phyloP scores from a whole-genome alignment of 2,329 filamentous ascomycete species.

The Colletotrichum shisoi region DNA sequence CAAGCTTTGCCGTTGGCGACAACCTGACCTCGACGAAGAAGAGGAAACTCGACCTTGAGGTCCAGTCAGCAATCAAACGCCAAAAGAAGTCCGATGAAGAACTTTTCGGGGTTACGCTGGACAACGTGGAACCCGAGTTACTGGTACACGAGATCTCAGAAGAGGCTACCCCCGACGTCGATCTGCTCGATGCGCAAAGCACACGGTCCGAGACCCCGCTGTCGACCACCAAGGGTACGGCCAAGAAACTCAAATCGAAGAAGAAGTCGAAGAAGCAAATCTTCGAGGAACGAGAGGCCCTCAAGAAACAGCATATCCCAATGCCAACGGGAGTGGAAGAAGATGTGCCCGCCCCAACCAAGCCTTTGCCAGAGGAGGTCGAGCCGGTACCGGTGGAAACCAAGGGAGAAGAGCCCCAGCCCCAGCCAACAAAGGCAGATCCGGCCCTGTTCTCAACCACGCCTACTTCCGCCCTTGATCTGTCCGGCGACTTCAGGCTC shows the following conservation, averaged over 20 bases:
- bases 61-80: conserved; percentile 76
- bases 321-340: conserved; percentile 46
- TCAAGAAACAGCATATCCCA: conserved; percentile 64
- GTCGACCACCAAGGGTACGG: conserved; percentile 59
- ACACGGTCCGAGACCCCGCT: conserved; percentile 59
- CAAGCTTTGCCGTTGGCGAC: conserved; percentile 72
- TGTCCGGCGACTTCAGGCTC: conserved; percentile 57
- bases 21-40: conserved; percentile 65
- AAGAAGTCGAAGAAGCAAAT: conserved; percentile 82
- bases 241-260: conserved; percentile 69
- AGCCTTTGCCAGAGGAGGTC: conserved; percentile 48
- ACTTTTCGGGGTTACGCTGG: conserved; percentile 71
- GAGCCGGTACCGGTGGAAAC: conserved; percentile 42
- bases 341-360: conserved; percentile 42
- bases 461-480: conserved; percentile 55
- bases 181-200: conserved; percentile 55
- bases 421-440: conserved; percentile 48
- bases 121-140: conserved; percentile 60
- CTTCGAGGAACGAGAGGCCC: conserved; percentile 70
- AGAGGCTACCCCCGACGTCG: conserved; percentile 60
- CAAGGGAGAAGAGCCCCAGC: conserved; percentile 50
- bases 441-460: conserved; percentile 60
- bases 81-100: conserved; percentile 83
- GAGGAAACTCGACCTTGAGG: conserved; percentile 75
- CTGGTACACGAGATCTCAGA: conserved; percentile 58